Percentiles rank a stretch among this genome's conserved stretches.
These are phyloP conservation scores for Diaporthe sp. DNA, from an alignment of 2,329 filamentous ascomycete species.

Conservation along the genomic window DNA sequence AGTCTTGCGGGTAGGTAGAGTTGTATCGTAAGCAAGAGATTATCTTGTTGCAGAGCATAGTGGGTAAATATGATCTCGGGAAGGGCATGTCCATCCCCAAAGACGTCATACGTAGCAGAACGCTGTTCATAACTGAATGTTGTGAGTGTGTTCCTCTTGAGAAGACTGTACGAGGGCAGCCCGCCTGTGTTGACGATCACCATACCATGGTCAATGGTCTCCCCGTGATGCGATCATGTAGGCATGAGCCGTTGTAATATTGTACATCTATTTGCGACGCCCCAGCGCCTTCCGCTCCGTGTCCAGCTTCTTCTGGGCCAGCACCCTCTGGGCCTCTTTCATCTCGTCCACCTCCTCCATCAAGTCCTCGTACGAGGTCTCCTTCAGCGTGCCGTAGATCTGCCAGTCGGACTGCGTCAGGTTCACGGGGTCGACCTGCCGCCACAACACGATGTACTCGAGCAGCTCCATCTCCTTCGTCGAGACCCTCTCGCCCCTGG, in stretches of 20 bases:
- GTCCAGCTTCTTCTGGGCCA: conserved; percentile 51
- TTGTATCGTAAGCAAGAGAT: not conserved
- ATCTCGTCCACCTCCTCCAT: conserved; percentile 50
- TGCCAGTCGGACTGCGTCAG: conserved; percentile 68
- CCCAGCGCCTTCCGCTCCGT: conserved; percentile 40
- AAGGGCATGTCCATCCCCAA: not conserved
- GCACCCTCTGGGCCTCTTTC: conserved; percentile 30
- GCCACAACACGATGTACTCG: conserved; percentile 76
- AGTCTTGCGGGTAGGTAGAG: not conserved
- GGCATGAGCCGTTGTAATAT: not conserved
- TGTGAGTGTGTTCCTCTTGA: not conserved
- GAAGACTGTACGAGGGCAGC: not conserved
- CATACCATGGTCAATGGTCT: not conserved
- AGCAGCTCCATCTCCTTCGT: conserved; percentile 66
- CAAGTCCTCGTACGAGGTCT: conserved; percentile 63
- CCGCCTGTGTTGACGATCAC: not conserved
- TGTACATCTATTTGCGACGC: conserved; percentile 25
- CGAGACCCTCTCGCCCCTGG: conserved; percentile 53
- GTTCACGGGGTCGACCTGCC: conserved; percentile 59
- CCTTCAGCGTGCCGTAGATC: conserved; percentile 73
- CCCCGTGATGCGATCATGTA: not conserved
- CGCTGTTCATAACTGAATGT: not conserved
- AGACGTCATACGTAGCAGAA: not conserved
- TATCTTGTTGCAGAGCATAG: not conserved
- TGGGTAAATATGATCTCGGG: not conserved